These are phyloP conservation scores for Vicia villosa DNA, from an alignment of 306 rosid genomes.

Conservation along the genomic window DNA sequence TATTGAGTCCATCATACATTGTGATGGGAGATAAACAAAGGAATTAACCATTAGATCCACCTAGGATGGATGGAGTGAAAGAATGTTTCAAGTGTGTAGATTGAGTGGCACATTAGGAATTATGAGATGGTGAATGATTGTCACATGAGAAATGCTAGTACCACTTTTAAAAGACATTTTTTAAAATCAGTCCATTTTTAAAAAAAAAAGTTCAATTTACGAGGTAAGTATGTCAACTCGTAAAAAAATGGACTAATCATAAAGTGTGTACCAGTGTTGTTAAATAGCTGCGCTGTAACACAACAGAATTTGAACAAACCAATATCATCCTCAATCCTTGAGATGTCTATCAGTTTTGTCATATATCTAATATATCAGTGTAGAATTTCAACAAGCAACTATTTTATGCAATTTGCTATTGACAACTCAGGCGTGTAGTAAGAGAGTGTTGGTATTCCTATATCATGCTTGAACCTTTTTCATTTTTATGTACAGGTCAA, in stretches of 20 bases:
- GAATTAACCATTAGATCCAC: too few relatives aligned
- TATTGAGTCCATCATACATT: too few relatives aligned
- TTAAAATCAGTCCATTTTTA: neutral
- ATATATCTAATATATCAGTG: neutral
- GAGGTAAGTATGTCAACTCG: neutral
- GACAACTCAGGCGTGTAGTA: neutral
- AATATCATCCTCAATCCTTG: neutral
- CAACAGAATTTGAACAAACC: neutral
- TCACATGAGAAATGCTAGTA: neutral
- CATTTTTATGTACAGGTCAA: neutral
- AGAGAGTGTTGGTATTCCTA: neutral
- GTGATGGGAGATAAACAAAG: too few relatives aligned
- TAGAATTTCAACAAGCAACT: neutral
- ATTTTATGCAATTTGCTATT: neutral
- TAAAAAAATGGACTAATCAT: neutral
- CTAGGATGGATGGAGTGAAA: neutral
- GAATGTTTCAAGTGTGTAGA: neutral
- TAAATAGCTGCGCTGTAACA: neutral
- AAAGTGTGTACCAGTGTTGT: neutral
- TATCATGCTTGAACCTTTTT: constrained; percentile 13
- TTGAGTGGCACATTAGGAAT: constrained; percentile 16
- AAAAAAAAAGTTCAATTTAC: too few relatives aligned
- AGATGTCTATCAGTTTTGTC: too few relatives aligned
- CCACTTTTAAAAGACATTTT: neutral
- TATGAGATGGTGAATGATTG: constrained; percentile 6